These are phyloP conservation scores for Kluyveromyces marxianus DNA, from an alignment of 1,139 yeast genomes.

Conservation along the genomic window DNA sequence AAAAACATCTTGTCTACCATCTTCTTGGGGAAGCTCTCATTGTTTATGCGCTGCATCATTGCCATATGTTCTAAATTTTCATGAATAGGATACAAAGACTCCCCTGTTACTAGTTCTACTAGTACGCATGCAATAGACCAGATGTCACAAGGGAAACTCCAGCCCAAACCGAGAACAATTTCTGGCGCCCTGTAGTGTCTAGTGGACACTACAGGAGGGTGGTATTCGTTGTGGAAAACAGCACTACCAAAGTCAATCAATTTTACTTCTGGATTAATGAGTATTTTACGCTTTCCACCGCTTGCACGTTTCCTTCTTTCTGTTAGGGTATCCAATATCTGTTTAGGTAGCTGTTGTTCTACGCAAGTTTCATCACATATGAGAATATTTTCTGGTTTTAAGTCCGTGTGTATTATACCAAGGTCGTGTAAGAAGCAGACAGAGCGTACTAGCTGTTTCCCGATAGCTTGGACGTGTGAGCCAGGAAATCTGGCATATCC, in stretches of 20 bases:
- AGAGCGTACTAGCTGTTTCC: conserved; percentile 76
- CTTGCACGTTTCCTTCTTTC: conserved; percentile 30
- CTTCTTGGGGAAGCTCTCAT: conserved; percentile 27
- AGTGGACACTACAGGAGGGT: conserved; percentile 84
- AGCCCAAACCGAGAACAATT: conserved; percentile 84
- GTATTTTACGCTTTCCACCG: conserved; percentile 37
- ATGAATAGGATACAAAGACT: conserved; percentile 89
- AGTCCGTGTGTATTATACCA: conserved; percentile 86
- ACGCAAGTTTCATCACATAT: conserved; percentile 51
- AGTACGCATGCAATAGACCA: conserved; percentile 96
- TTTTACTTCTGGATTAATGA: conserved; percentile 74
- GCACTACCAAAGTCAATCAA: conserved; percentile 96
- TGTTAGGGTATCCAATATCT: conserved; percentile 18
- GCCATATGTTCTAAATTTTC: conserved; percentile 92
- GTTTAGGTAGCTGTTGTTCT: conserved; percentile 22
- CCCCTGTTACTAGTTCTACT: conserved; percentile 90
- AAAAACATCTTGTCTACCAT: conserved; percentile 29
- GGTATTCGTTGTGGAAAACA: conserved; percentile 88
- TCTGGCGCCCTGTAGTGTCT: conserved; percentile 98
- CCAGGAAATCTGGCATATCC: conserved; percentile 71
- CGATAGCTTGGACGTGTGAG: conserved; percentile 78
- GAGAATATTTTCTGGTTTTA: conserved; percentile 87
- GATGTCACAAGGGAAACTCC: conserved; percentile 89
- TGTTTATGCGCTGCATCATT: conserved; percentile 74
- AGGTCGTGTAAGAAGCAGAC: conserved; percentile 87